Evolutionary conservation across 1,284 basidiomycete genomes (phyloP).

Genomic region (Tilletiopsis washingtonensis): DNA sequence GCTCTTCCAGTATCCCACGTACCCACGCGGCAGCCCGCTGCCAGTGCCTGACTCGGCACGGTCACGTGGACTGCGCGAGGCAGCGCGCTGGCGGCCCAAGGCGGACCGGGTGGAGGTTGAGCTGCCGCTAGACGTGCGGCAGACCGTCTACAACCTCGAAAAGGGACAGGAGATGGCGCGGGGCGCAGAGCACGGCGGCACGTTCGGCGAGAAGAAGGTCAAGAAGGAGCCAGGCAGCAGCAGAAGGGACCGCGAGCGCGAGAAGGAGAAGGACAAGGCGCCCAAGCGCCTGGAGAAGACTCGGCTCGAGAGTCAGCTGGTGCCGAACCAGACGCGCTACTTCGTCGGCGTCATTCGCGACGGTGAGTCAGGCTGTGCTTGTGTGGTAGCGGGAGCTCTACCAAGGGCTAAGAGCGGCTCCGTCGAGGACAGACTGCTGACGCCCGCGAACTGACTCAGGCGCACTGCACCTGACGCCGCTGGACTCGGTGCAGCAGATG

Average conservation of each 20-base stretch:
- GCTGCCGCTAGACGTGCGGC: conserved; percentile 38
- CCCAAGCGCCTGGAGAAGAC: conserved; percentile 36
- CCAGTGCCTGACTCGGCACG: conserved; percentile 39
- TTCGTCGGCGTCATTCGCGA: conserved; percentile 41
- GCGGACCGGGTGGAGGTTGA: conserved; percentile 43
- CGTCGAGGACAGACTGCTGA: background rate
- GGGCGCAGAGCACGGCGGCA: conserved; percentile 8
- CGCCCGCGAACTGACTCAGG: conserved; percentile 5
- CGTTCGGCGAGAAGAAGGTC: conserved; percentile 5
- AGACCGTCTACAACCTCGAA: conserved; percentile 38
- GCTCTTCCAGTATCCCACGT: conserved; percentile 44
- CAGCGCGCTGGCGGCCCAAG: conserved; percentile 37
- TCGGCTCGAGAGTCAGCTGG: conserved; percentile 32
- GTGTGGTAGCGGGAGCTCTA: too few species aligned
- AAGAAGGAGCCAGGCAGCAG: too few species aligned
- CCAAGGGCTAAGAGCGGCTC: too few species aligned
- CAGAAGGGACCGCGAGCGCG: conserved; percentile 14
- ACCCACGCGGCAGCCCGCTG: conserved; percentile 29
- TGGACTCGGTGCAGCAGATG: conserved; percentile 36
- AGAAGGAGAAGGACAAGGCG: conserved; percentile 14
- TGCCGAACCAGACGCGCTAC: conserved; percentile 42
- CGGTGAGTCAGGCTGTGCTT: conserved; percentile 7
- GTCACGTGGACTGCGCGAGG: conserved; percentile 27
- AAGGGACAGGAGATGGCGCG: conserved; percentile 29
- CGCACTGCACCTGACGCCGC: conserved; percentile 38